A percentile compares a stretch with the other conserved stretches of the same genome.
phyloP scores from a whole-genome alignment of 2,329 filamentous ascomycete species.

The Fusarium longipes region DNA sequence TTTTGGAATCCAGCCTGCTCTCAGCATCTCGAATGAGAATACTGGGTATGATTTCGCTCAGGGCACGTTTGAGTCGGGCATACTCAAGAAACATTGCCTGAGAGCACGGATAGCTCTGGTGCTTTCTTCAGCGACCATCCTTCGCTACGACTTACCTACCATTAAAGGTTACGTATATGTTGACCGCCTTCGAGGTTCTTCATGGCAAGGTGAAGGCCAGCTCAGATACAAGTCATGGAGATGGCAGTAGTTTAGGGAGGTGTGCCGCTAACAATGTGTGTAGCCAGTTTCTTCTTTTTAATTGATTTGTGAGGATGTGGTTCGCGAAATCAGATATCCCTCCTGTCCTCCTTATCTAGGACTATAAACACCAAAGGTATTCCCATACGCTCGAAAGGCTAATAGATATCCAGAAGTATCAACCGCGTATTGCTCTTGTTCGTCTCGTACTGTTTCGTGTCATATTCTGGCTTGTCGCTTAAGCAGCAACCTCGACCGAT shows the following conservation, averaged over 20 bases:
- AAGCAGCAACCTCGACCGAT: slow-evolving; percentile 60
- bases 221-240: neutral
- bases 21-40: neutral
- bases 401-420: slow-evolving; percentile 30
- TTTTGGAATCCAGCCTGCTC: neutral
- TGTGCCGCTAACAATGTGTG: neutral
- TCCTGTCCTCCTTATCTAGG: slow-evolving; percentile 28
- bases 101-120: neutral
- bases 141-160: neutral
- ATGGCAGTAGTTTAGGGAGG: neutral
- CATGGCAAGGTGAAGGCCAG: neutral
- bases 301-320: slow-evolving; percentile 23
- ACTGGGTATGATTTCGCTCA: neutral
- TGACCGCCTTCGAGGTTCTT: neutral
- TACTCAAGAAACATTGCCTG: neutral
- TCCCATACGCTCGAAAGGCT: slow-evolving; percentile 35
- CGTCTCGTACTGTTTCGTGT: slow-evolving; percentile 4
- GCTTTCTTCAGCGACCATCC: neutral
- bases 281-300: slow-evolving; percentile 5
- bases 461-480: neutral
- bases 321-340: slow-evolving; percentile 29
- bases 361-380: slow-evolving; percentile 38
- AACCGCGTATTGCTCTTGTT: slow-evolving; percentile 7
- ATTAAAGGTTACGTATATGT: neutral
- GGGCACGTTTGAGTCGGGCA: neutral